A percentile compares a stretch with the other conserved stretches of the same genome.
Conservation (phyloP, 768 basidiomycete species). For the Suillus plorans region DNA sequence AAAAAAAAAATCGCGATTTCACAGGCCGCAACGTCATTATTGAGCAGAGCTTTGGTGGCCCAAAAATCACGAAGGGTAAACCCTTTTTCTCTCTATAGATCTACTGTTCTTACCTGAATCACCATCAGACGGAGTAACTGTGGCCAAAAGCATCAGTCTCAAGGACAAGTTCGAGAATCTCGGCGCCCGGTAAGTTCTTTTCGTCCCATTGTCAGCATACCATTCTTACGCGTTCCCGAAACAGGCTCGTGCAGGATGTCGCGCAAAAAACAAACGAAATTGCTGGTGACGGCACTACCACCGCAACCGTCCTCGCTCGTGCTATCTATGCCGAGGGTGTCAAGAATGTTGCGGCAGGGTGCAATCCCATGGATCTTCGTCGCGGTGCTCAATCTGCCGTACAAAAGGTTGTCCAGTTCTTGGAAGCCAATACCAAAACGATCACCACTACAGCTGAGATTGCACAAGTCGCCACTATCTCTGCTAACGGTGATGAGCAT, state of each 20-base stretch:
- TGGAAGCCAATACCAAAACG: constrained; percentile 84
- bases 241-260: constrained; percentile 90
- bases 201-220: background rate
- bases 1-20: background rate
- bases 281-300: constrained; percentile 98
- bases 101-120: background rate
- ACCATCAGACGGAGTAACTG: constrained; percentile 87
- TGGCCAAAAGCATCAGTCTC: constrained; percentile 91
- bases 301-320: constrained; percentile 93
- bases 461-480: constrained; percentile 98
- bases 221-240: constrained; percentile 6
- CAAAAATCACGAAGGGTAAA: constrained; percentile 94
- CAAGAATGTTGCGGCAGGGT: constrained; percentile 98
- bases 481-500: constrained; percentile 78
- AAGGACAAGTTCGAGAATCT: constrained; percentile 99
- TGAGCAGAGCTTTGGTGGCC: constrained; percentile 86
- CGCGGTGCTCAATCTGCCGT: constrained; percentile 98
- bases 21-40: constrained; percentile 97
- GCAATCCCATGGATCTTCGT: constrained; percentile 99
- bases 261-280: constrained; percentile 96
- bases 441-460: constrained; percentile 98
- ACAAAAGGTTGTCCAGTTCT: constrained; percentile 89
- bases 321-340: constrained; percentile 99
- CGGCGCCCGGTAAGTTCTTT: constrained; percentile 77
- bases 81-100: constrained; percentile 11